Base-by-base conservation (phyloP, 2,329 filamentous ascomycete species). In the Colletotrichum sp. region DNA sequence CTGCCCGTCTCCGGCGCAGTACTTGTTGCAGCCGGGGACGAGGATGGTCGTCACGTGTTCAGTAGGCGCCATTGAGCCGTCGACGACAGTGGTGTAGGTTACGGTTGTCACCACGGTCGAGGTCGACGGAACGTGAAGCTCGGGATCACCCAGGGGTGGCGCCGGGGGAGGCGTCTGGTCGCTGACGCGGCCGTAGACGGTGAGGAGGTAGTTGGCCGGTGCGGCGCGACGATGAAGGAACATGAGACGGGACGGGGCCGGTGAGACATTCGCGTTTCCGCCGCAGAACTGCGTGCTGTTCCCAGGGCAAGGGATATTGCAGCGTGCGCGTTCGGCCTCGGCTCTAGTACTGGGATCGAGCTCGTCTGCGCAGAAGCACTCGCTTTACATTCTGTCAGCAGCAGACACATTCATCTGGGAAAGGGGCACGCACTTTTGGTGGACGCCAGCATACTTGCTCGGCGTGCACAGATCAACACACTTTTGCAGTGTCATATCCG, bases 311-410 rank as follows among this genome's bases (percentile, higher is more conserved):
- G 81, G 80, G 3, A 79, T 78, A 68, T 86, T 78, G 77, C 88
- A 89, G 39, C 78, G 76, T 18, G 77, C 78, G 63, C 82, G 81
- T 59, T 80, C 80, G 3, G 75, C 67, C 2, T 85, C 77, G 15
- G 87, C 84, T 15, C 78, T 82, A n/a, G 87, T 86, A 60, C 84
- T 82, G 6, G 81, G 80, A 49, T 87, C 86, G 21, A 90, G 81
- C 3, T 68, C 74, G 15, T 85, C 81, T 39, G 87, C 87, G 72
- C 89, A 90, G 81, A 87, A 89, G 79, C 88, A 90, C 26, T 81
- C 81, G 13, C 75, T 76, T 34, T 8, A 28, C 24, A 52, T 12
- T 6, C 21, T 18, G 16, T 70, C 32, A 71, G 59, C 36, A 39
- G 10, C 34, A 8, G 8, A 7, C n/a, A n/a, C 8, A 8, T 8